A percentile compares a stretch with the other conserved stretches of the same genome.
These are phyloP conservation scores for Brassica balearica DNA, from an alignment of 441 rosid genomes.

Conservation along the genomic window DNA sequence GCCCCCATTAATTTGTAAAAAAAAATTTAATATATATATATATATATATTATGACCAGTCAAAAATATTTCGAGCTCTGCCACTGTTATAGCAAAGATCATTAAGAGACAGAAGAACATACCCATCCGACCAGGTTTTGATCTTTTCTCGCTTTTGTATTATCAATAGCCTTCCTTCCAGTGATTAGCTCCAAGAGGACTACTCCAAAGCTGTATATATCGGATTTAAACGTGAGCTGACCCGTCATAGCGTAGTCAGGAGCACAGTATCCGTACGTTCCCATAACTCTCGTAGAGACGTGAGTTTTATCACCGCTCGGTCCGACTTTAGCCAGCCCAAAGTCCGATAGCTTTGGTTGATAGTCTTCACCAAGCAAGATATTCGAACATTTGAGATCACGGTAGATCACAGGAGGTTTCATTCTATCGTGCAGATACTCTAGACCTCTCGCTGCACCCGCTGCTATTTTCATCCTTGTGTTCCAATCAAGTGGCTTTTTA, in stretches of 20 bases:
- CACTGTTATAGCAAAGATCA: neutral
- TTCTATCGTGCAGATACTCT: constrained; percentile 87
- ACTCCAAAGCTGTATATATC: constrained; percentile 98
- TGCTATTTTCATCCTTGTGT: constrained; percentile 91
- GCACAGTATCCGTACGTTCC: constrained; percentile 98
- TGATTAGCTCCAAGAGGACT: constrained; percentile 92
- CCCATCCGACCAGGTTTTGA: constrained; percentile 95
- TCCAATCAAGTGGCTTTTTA: constrained; percentile 84
- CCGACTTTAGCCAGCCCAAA: constrained; percentile 97
- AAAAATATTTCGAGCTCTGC: no score
- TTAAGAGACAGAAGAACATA: constrained; percentile 39
- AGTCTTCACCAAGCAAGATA: constrained; percentile 85
- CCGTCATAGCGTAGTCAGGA: constrained; percentile 98
- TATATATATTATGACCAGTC: no score
- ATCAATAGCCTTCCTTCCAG: constrained; percentile 94
- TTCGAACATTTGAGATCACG: constrained; percentile 94
- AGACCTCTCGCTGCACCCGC: constrained; percentile 97
- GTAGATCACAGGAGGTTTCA: constrained; percentile 91
- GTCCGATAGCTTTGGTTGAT: constrained; percentile 90
- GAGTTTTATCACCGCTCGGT: constrained; percentile 96
- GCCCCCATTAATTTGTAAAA: no score
- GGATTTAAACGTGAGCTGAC: constrained; percentile 92
- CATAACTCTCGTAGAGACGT: constrained; percentile 96
- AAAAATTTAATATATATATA: no score
- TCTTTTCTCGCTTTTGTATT: constrained; percentile 72